These are phyloP conservation scores for Lithospermum erythrorhizon DNA, from an alignment of 257 asterid species.

Conservation along the genomic window DNA sequence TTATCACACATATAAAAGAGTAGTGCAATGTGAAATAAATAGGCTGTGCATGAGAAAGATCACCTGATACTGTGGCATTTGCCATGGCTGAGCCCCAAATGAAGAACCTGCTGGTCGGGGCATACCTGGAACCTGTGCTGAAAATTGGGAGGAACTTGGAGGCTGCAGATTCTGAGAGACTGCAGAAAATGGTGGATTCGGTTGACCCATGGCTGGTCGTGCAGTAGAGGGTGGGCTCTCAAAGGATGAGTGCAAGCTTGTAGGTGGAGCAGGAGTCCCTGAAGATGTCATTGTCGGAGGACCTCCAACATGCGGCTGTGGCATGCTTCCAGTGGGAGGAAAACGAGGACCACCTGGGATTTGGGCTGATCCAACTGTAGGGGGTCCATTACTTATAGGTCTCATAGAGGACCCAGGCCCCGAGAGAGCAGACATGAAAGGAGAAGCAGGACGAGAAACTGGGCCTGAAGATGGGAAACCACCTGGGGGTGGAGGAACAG, in stretches of 20 bases:
- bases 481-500: slow-evolving; percentile 29
- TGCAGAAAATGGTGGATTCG: slow-evolving; percentile 52
- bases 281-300: slow-evolving; percentile 38
- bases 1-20: not conserved
- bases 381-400: slow-evolving; percentile 61
- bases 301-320: slow-evolving; percentile 54
- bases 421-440: slow-evolving; percentile 3
- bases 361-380: slow-evolving; percentile 37
- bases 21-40: not conserved
- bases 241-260: slow-evolving; percentile 56
- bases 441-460: slow-evolving; percentile 55
- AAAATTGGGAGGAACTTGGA: slow-evolving; percentile 52
- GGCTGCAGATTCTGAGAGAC: slow-evolving; percentile 48
- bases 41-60: slow-evolving; percentile 7
- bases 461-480: slow-evolving; percentile 25
- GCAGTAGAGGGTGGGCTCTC: slow-evolving; percentile 64
- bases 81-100: slow-evolving; percentile 73
- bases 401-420: slow-evolving; percentile 41
- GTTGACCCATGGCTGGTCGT: slow-evolving; percentile 52
- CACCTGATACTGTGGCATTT: slow-evolving; percentile 71
- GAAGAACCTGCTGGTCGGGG: slow-evolving; percentile 54
- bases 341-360: slow-evolving; percentile 43
- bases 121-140: slow-evolving; percentile 42
- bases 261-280: slow-evolving; percentile 40
- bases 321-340: slow-evolving; percentile 53